Percentiles rank a stretch among this genome's conserved stretches.
Evolutionary conservation across 495 filamentous ascomycete species (phyloP).

Genomic region (Apodospora peruviana): DNA sequence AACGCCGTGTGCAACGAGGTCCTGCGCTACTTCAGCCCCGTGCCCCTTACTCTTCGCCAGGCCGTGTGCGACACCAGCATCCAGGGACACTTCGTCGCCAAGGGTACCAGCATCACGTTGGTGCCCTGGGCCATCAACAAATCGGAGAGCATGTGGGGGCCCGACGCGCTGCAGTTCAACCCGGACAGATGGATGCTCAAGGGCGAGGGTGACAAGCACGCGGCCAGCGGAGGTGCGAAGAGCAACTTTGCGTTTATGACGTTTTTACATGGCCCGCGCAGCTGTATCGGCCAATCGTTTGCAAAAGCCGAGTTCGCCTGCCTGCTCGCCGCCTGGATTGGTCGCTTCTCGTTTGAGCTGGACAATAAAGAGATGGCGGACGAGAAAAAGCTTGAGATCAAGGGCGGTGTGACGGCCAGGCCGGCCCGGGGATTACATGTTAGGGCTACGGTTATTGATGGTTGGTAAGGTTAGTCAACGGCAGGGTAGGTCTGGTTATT

Average conservation of each 20-base stretch:
- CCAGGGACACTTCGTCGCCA: slow-evolving; percentile 47
- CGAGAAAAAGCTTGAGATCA: slow-evolving; percentile 53
- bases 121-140: slow-evolving; percentile 57
- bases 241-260: slow-evolving; percentile 59
- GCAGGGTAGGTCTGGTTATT: not conserved
- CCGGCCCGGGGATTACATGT: slow-evolving; percentile 62
- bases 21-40: slow-evolving; percentile 41
- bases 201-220: slow-evolving; percentile 24
- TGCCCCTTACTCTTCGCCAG: slow-evolving; percentile 57
- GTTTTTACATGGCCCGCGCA: slow-evolving; percentile 55
- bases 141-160: slow-evolving; percentile 50
- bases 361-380: slow-evolving; percentile 48
- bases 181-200: slow-evolving; percentile 57
- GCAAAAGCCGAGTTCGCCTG: slow-evolving; percentile 79
- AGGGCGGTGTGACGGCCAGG: slow-evolving; percentile 54
- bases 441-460: slow-evolving; percentile 53
- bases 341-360: slow-evolving; percentile 63
- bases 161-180: slow-evolving; percentile 49
- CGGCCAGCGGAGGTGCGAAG: slow-evolving; percentile 41
- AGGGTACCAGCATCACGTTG: slow-evolving; percentile 51
- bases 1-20: slow-evolving; percentile 45
- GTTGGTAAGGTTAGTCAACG: slow-evolving; percentile 47
- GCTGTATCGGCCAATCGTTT: slow-evolving; percentile 65
- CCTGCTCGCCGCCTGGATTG: slow-evolving; percentile 69
- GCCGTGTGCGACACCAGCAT: slow-evolving; percentile 60